Conservation (phyloP, 805 yeast genomes). For the Spathaspora arborariae region DNA sequence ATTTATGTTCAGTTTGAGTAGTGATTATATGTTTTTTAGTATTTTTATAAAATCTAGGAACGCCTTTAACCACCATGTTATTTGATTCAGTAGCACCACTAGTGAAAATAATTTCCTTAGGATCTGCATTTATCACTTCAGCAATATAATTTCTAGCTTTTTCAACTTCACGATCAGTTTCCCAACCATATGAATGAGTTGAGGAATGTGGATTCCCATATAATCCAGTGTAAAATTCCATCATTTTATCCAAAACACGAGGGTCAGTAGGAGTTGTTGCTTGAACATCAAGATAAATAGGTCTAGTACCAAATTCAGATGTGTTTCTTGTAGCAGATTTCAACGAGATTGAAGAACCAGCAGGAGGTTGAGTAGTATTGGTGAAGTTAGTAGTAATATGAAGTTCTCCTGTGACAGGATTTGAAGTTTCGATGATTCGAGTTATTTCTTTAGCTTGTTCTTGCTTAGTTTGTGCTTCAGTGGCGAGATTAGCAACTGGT, state of each 20-base stretch:
- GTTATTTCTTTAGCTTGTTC: not conserved
- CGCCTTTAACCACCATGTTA: conserved; percentile 94
- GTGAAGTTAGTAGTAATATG: conserved; percentile 14
- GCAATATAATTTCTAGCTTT: conserved; percentile 82
- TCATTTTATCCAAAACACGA: conserved; percentile 85
- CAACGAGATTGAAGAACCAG: conserved; percentile 44
- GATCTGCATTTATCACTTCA: conserved; percentile 81
- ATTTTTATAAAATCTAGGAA: conserved; percentile 85
- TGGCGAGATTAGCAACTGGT: conserved; percentile 4
- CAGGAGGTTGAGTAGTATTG: conserved; percentile 31
- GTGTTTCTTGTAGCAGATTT: conserved; percentile 44
- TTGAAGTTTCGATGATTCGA: not conserved
- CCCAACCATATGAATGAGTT: conserved; percentile 99
- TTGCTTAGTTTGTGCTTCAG: conserved; percentile 7
- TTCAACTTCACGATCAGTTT: conserved; percentile 90
- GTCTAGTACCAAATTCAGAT: conserved; percentile 63
- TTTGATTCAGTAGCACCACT: conserved; percentile 98
- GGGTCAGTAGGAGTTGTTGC: conserved; percentile 99
- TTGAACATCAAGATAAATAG: conserved; percentile 95
- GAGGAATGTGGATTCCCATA: conserved; percentile 98
- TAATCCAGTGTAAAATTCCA: conserved; percentile 81
- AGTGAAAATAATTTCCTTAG: conserved; percentile 94
- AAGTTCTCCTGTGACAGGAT: conserved; percentile 11
- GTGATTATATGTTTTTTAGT: conserved; percentile 94
- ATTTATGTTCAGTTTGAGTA: conserved; percentile 95